Conservation (phyloP, 1,284 basidiomycete species). For the Ustilago vetiveriae region DNA sequence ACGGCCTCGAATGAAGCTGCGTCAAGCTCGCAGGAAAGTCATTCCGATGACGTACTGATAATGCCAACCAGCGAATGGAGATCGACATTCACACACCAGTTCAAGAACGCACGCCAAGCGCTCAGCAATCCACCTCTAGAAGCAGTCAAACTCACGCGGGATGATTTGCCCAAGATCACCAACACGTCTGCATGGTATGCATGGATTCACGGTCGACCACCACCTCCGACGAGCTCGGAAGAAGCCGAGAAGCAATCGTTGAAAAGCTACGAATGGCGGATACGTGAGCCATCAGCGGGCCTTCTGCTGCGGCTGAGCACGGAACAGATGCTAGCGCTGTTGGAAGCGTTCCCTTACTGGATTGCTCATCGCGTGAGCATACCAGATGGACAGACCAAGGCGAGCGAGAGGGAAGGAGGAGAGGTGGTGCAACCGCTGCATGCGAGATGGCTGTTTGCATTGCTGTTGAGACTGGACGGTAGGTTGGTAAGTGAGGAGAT, state of each 20-base stretch:
- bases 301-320: slow-evolving; percentile 28
- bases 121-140: slow-evolving; percentile 35
- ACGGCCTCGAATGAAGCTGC: background rate
- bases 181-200: slow-evolving; percentile 42
- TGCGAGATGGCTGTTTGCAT: slow-evolving; percentile 82
- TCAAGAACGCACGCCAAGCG: slow-evolving; percentile 35
- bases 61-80: slow-evolving; percentile 47
- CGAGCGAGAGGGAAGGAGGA: background rate
- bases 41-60: slow-evolving; percentile 1
- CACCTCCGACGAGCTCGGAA: slow-evolving; percentile 4
- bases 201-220: slow-evolving; percentile 44
- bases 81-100: slow-evolving; percentile 24
- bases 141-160: slow-evolving; percentile 26
- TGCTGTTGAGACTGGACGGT: slow-evolving; percentile 79
- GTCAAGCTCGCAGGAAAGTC: background rate
- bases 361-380: slow-evolving; percentile 20
- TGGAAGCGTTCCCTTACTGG: slow-evolving; percentile 47
- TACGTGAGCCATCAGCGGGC: slow-evolving; percentile 20
- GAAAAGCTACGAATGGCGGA: slow-evolving; percentile 21
- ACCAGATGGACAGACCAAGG: slow-evolving; percentile 11
- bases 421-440: slow-evolving; percentile 74
- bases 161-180: slow-evolving; percentile 30
- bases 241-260: slow-evolving; percentile 16
- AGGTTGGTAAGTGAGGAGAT: slow-evolving; percentile 80
- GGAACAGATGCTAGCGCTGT: slow-evolving; percentile 43